Evolutionary conservation across 352 stramenopile genomes (phyloP), one percentile per base, ranked within the genome.

Genomic region (Phytophthora citricola): DNA sequence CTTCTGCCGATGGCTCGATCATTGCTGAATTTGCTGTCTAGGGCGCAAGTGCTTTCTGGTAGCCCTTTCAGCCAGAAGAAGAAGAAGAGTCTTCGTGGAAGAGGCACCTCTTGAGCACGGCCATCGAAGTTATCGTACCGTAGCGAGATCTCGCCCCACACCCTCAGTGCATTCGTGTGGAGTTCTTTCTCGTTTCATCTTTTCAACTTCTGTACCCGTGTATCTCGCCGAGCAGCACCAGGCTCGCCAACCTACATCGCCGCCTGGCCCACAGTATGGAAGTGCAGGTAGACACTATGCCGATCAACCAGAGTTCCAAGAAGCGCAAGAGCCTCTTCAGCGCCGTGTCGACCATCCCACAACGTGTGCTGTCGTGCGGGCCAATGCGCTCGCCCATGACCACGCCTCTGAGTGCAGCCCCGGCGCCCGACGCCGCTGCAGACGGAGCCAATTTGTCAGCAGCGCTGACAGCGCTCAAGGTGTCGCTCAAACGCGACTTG

Each of bases 401-500:
- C 5, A 51, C 61, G 39, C 43, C 63, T 17, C 31, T 59, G 32
- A 22, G 38, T 6, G 50, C 58, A n/a, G 43, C 63, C 4, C 36
- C 57, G 6, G 45, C 63, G 22, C 57, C 69, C 3, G 15, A 57
- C 1, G 47, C 63, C 31, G 44, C 61, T 34, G 22, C 72, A 5
- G 82, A 91, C 51, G 59, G 73, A 27, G 76, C 77, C 24, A 90
- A 76, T 55, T 66, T 92, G 34, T 78, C 82, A 3, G 71, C 76
- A 0, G 84, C 82, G 9, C 61, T 92, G 31, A 91, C 73, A 0
- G 81, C 83, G 22, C 83, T 94, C 17, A 85, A 92, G 59, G 79
- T 94, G 12, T 92, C 86, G 39, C 68, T 92, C 22, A 91, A 89
- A 65, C 83, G 83, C 48, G 82, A 91, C 52, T 73, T 89, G 32